A percentile compares a stretch with the other conserved stretches of the same genome.
phyloP scores from a whole-genome alignment of 345 rosid species.

The Rhodamnia argentea region DNA sequence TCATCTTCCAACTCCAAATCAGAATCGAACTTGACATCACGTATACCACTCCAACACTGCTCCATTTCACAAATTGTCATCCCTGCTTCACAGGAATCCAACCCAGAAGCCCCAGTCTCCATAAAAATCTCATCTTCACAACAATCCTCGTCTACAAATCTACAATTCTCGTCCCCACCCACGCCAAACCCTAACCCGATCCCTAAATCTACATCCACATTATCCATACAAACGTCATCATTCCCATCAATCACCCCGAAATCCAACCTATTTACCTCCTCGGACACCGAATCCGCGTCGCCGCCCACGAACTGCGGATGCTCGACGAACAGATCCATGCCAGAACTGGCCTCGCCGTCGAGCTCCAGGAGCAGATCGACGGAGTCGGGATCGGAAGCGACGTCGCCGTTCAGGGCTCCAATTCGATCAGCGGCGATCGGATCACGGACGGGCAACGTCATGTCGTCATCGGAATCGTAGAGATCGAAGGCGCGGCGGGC shows the following conservation, averaged over 20 bases:
- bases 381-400: constrained; percentile 23
- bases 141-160: constrained; percentile 5
- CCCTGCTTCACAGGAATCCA: background rate
- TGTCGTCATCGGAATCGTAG: background rate
- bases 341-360: constrained; percentile 49
- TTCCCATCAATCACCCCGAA: constrained; percentile 32
- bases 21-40: constrained; percentile 23
- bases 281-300: constrained; percentile 16
- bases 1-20: constrained; percentile 33
- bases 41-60: background rate
- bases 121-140: constrained; percentile 22
- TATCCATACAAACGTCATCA: constrained; percentile 16
- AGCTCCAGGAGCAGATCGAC: constrained; percentile 34
- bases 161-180: constrained; percentile 2
- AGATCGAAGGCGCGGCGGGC: background rate
- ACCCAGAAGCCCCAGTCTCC: constrained; percentile 1
- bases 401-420: background rate
- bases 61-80: constrained; percentile 24
- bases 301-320: constrained; percentile 34
- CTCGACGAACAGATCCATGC: constrained; percentile 78
- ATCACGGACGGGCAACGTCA: background rate
- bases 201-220: constrained; percentile 27
- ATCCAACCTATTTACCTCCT: constrained; percentile 13
- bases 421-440: constrained; percentile 15
- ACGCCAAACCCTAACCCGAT: constrained; percentile 14